Evolutionary conservation across 2,329 filamentous ascomycete species (phyloP), one percentile per base, ranked within the genome.

Genomic region (Penicillium sp.): DNA sequence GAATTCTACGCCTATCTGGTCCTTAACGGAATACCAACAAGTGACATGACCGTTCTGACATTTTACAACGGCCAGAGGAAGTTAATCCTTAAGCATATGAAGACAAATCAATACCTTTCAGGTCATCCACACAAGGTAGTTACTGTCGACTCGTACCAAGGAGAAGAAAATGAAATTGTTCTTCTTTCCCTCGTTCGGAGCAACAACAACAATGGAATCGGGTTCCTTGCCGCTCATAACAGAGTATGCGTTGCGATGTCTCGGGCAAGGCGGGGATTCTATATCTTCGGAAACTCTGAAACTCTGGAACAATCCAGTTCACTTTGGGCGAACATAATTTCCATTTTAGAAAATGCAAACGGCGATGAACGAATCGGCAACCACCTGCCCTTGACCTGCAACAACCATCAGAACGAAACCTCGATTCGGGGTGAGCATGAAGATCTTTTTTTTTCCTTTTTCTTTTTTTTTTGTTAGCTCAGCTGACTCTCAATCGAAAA

Each of bases 61-160:
- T 96, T 94, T 67, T 97, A 96, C 77, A 91, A 90, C 39, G 92
- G 90, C 0, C 92, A 97, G 67, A 81, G 87, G 40, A 88, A 88
- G 60, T 74, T 80, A 2, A 79, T 96, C 2, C 64, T 86, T 0
- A 77, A 75, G 13, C 58, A 75, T 5, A 58, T 82, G 42, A 75
- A 68, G 56, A 66, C 64, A 7, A 72, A 79, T 54, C 66, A 67
- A 1, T 76, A 79, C 47, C 74, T 86, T 40, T 72, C 77, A 51
- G 61, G 70, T n/a, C 58, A 65, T 3, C 70, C 72, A 54, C 66
- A 82, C 62, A 87, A 87, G 2, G 87, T 96, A 1, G 83, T 85
- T 29, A 96, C 92, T 0, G 90, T 97, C 0, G 92, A 96, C 66
- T 90, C 89, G 0, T 96, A 93, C 66, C 92, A 96, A 70, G 92